Percentiles rank a stretch among this genome's conserved stretches.
phyloP scores from a whole-genome alignment of 164 flowering plant genomes.

The Pachysandra terminalis region DNA sequence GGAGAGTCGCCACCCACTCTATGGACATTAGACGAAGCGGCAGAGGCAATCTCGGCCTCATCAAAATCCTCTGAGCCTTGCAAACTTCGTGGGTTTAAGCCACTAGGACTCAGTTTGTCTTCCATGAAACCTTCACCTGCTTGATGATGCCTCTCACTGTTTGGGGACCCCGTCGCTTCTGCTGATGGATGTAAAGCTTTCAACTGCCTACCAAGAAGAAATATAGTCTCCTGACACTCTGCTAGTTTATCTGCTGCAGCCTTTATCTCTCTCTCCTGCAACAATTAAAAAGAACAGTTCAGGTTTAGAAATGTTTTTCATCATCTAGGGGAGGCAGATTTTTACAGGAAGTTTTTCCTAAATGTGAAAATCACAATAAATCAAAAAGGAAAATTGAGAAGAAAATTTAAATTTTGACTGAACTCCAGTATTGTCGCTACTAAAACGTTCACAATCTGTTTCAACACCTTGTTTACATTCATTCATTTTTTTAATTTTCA shows the following conservation, averaged over 20 bases:
- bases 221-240: constrained; percentile 93
- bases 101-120: constrained; percentile 34
- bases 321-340: too few relatives aligned
- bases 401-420: too few relatives aligned
- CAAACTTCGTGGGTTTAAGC: constrained; percentile 15
- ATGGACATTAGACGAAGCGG: constrained; percentile 19
- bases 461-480: too few relatives aligned
- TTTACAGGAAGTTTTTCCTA: not conserved
- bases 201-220: constrained; percentile 83
- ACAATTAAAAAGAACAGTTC: constrained; percentile 18
- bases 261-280: constrained; percentile 68
- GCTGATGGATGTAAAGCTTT: constrained; percentile 66
- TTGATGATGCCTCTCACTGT: constrained; percentile 40
- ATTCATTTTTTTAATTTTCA: too few relatives aligned
- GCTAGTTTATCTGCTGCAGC: constrained; percentile 95
- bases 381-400: not conserved
- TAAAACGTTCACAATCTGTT: too few relatives aligned
- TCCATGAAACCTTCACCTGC: constrained; percentile 33
- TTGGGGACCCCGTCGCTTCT: constrained; percentile 46
- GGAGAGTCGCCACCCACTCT: constrained; percentile 48
- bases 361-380: not conserved
- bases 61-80: constrained; percentile 29
- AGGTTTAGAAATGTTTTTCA: not conserved
- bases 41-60: constrained; percentile 37
- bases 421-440: too few relatives aligned